phyloP scores from a whole-genome alignment of 2,329 filamentous ascomycete genomes.

The Aspergillus spinulosporus region DNA sequence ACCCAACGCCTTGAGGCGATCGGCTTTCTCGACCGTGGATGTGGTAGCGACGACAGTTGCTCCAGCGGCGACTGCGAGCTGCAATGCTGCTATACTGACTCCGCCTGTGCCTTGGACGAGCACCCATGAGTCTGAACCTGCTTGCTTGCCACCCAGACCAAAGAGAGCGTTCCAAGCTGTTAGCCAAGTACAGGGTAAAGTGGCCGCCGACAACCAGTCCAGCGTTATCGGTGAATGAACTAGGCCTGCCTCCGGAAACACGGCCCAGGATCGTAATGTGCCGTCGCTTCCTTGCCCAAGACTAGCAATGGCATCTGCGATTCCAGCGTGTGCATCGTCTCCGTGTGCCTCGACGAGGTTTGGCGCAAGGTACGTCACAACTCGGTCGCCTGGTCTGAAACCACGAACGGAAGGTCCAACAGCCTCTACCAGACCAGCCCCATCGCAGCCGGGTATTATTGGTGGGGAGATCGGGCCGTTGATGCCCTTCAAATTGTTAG shows the following conservation, averaged over 20 bases:
- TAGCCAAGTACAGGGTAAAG: constrained; percentile 7
- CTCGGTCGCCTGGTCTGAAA: constrained; percentile 6
- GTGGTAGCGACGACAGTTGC: constrained; percentile 60
- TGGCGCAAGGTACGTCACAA: constrained; percentile 1
- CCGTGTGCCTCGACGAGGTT: not conserved
- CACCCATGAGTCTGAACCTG: constrained; percentile 49
- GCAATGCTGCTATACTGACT: constrained; percentile 50
- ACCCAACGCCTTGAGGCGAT: constrained; percentile 53
- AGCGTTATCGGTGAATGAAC: constrained; percentile 5
- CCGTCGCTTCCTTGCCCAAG: constrained; percentile 9
- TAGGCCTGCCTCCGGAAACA: constrained; percentile 4
- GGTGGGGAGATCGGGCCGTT: constrained; percentile 10
- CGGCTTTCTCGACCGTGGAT: constrained; percentile 51
- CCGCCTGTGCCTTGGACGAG: constrained; percentile 56
- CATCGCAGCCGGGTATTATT: constrained; percentile 10
- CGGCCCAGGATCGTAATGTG: constrained; percentile 6
- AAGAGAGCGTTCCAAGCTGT: constrained; percentile 18
- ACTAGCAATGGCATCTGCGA: not conserved
- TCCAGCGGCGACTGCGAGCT: constrained; percentile 48
- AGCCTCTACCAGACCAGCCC: constrained; percentile 8
- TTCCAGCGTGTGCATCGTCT: not conserved
- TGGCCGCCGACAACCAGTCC: constrained; percentile 7
- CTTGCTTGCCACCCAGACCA: constrained; percentile 9
- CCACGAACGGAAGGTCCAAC: not conserved
- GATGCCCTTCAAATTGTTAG: constrained; percentile 1